Conservation (phyloP, 1,284 basidiomycete genomes). For the Pisolithus thermaeus region DNA sequence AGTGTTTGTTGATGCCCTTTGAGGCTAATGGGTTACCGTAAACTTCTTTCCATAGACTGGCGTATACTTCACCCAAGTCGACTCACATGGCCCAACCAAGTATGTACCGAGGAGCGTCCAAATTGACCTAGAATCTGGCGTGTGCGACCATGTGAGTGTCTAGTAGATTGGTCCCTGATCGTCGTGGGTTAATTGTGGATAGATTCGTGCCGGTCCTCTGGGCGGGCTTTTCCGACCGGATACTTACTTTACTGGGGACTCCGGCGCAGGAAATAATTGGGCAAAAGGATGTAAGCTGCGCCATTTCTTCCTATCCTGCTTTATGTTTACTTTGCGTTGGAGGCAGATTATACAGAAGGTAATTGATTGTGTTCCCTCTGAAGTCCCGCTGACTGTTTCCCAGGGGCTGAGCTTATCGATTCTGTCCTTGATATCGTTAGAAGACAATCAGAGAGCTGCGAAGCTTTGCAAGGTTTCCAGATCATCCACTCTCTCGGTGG, state of each 20-base stretch:
- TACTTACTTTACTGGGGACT: constrained; percentile 70
- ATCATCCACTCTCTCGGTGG: constrained; percentile 91
- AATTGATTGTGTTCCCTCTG: constrained; percentile 4
- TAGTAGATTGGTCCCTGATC: background rate
- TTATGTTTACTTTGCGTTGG: constrained; percentile 19
- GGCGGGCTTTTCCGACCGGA: constrained; percentile 84
- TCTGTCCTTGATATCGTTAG: constrained; percentile 72
- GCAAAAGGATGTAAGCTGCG: constrained; percentile 76
- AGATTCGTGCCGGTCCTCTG: constrained; percentile 65
- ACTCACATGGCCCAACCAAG: constrained; percentile 43
- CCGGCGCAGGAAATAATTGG: constrained; percentile 91
- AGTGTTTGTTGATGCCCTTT: constrained; percentile 9
- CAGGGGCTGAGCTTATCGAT: constrained; percentile 90
- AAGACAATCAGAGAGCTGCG: constrained; percentile 74
- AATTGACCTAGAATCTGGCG: constrained; percentile 89
- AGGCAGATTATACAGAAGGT: constrained; percentile 82
- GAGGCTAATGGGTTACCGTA: background rate
- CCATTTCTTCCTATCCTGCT: background rate
- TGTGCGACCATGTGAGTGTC: constrained; percentile 67
- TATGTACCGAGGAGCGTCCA: constrained; percentile 94
- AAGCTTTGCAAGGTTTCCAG: constrained; percentile 92
- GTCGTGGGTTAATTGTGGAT: constrained; percentile 2
- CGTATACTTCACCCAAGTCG: constrained; percentile 69
- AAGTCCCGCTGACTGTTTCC: constrained; percentile 1
- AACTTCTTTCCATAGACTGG: constrained; percentile 43